Base-by-base conservation (phyloP, 2,329 filamentous ascomycete genomes). In the Alternaria solani region DNA sequence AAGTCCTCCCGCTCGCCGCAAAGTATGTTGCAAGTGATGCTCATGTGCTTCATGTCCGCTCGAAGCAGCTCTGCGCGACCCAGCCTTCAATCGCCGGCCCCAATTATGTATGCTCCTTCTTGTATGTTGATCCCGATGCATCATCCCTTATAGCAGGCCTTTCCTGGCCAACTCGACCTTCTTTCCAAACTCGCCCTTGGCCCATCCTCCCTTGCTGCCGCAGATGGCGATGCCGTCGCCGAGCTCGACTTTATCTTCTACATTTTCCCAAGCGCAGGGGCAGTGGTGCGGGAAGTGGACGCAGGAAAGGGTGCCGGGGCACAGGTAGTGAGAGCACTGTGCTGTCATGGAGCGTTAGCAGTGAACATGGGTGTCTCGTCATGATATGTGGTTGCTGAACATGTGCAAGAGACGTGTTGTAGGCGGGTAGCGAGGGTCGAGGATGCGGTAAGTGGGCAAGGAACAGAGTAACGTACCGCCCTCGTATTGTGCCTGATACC, bases 241-340 rank as follows among this genome's bases (percentile, higher is more conserved):
- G 81, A 92, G 78, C 88, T 92, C 84, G 78, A 88, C 75, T 85
- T 92, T 80, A 80, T 89, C 70, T 80, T 92, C 78, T 81, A 89
- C 73, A 81, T 85, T 62, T 69, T 85, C 78, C 84, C 91, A 96
- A 2, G 93, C 85, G 81, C 95, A 99, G 28, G 95, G 95, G 80
- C 95, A 99, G 81, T 99, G 95, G 78, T 98, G 94, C 1, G 95
- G 94, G 81, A 96, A 95, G 77, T 96, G 90, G 7, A 99, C 95
- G 82, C 95, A 99, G 36, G 94, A 91, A 61, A 99, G 87, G 0
- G 95, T 98, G 66, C 93, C 92, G 2, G 95, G 94, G 77, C 95
- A 99, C 56, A 99, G 89, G 78, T 97, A 99, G 70, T 94, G 94
- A 72, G 92, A 88, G 84, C 95, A 99, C 71, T 88, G 85, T n/a